Percentiles rank a stretch among this genome's conserved stretches.
These are phyloP conservation scores for Rhodotorula babjevae DNA, from an alignment of 768 basidiomycete species.

Conservation along the genomic window DNA sequence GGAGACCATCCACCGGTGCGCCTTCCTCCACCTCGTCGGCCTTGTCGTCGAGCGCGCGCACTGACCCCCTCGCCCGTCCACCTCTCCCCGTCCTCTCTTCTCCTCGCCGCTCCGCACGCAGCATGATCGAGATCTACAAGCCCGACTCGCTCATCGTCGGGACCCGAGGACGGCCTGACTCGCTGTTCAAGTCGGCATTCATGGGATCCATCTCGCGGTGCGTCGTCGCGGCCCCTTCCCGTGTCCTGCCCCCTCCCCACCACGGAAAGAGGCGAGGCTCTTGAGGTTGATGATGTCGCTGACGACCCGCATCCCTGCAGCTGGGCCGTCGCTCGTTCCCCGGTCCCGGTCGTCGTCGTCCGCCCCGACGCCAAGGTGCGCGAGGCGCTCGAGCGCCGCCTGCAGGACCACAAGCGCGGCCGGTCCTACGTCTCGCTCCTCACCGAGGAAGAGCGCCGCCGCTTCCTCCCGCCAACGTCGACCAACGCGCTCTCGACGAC, in stretches of 20 bases:
- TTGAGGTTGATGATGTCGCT: neutral
- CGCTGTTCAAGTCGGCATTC: conserved; percentile 55
- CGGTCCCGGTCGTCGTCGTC: conserved; percentile 94
- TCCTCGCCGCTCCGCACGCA: neutral
- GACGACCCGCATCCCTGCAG: conserved; percentile 46
- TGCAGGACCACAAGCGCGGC: conserved; percentile 31
- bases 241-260: neutral
- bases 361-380: conserved; percentile 50
- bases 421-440: conserved; percentile 37
- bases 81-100: neutral
- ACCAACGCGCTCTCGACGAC: neutral
- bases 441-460: conserved; percentile 9
- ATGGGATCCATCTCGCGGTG: conserved; percentile 63
- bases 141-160: conserved; percentile 92
- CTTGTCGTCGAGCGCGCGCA: conserved; percentile 42
- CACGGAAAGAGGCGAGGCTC: too few species aligned
- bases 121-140: conserved; percentile 55
- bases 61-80: conserved; percentile 39
- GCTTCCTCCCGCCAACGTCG: neutral
- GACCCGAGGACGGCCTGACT: conserved; percentile 63
- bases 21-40: conserved; percentile 57
- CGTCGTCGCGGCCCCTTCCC: neutral
- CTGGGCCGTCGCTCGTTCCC: conserved; percentile 82
- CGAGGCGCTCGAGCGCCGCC: conserved; percentile 31
- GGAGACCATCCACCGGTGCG: conserved; percentile 82